A percentile compares a stretch with the other conserved stretches of the same genome.
These are phyloP conservation scores for Boechera divaricarpa DNA, from an alignment of 345 rosid genomes.

Conservation along the genomic window DNA sequence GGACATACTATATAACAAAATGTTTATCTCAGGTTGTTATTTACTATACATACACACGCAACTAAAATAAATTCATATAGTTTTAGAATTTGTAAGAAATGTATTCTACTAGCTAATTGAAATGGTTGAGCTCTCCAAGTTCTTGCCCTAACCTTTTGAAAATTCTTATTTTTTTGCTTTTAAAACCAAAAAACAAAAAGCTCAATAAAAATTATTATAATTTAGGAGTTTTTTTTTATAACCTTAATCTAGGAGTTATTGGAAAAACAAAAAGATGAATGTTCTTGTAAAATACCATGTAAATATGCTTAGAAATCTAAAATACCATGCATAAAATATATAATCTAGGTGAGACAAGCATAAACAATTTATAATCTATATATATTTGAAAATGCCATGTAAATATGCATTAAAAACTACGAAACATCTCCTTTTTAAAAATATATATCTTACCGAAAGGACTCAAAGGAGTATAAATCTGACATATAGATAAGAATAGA, in stretches of 20 bases:
- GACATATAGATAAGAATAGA: conserved; percentile 30
- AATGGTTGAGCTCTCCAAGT: conserved; percentile 4
- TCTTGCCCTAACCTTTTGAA: background rate
- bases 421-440: background rate
- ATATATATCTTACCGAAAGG: background rate
- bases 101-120: background rate
- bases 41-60: conserved; percentile 33
- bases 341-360: background rate
- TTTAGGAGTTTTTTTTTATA: background rate
- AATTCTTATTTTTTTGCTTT: background rate
- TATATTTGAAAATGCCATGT: background rate
- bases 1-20: background rate
- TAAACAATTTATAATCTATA: background rate
- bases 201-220: background rate
- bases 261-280: background rate
- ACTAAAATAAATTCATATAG: conserved; percentile 1
- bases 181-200: background rate
- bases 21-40: conserved; percentile 37
- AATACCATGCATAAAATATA: conserved; percentile 1
- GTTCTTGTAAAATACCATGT: background rate
- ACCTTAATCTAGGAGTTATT: background rate
- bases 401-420: background rate
- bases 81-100: background rate
- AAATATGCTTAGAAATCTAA: background rate
- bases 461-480: conserved; percentile 12